Percentiles rank a stretch among this genome's conserved stretches.
Conservation (phyloP, 371 early-diverging fungal genomes). For the Circinella minor region DNA sequence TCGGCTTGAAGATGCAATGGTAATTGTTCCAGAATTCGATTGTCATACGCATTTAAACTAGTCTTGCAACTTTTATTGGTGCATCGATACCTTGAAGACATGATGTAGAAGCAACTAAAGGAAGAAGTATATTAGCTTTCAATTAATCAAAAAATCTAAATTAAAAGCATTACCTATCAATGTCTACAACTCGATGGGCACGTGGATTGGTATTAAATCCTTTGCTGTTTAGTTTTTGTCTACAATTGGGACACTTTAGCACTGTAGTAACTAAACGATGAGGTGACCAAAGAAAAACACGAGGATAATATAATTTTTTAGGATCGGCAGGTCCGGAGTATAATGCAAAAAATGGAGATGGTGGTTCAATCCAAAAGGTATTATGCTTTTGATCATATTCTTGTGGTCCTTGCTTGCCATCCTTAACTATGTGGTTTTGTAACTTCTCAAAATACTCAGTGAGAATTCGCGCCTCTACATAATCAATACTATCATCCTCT, state of each 20-base stretch:
- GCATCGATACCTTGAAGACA: conserved; percentile 19
- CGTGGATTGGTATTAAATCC: conserved; percentile 6
- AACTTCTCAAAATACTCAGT: background rate
- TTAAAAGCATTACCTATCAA: conserved; percentile 3
- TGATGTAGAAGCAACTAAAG: conserved; percentile 22
- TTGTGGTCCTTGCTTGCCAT: background rate
- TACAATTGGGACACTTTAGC: background rate
- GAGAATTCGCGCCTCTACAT: background rate
- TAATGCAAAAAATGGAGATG: conserved; percentile 15
- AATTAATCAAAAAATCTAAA: background rate
- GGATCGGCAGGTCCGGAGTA: background rate
- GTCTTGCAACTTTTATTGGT: background rate
- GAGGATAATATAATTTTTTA: conserved; percentile 1
- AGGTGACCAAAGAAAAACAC: conserved; percentile 16
- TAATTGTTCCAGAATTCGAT: conserved; percentile 11
- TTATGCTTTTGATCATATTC: background rate
- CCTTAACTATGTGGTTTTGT: background rate
- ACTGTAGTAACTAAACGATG: background rate
- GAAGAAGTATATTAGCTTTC: background rate
- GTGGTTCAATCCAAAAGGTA: conserved; percentile 14
- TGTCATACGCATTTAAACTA: conserved; percentile 7
- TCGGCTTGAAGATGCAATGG: conserved; percentile 18
- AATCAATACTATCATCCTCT: background rate
- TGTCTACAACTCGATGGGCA: conserved; percentile 10
- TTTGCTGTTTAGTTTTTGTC: background rate